Conservation (phyloP, 768 basidiomycete species). For the Coprinopsis sp. region DNA sequence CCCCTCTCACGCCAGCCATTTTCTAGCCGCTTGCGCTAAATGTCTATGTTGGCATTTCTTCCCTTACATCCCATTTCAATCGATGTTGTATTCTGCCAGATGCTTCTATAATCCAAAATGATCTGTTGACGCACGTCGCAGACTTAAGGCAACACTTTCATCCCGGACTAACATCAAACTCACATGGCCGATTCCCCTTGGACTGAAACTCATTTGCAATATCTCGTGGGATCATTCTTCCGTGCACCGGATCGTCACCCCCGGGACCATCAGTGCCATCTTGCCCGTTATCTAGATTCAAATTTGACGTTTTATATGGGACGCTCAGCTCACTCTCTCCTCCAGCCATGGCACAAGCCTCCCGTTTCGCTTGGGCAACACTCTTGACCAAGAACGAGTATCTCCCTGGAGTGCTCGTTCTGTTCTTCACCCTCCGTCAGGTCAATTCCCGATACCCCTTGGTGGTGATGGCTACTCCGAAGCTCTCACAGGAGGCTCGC, state of each 20-base stretch:
- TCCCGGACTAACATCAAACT: no score
- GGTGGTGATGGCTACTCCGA: constrained; percentile 69
- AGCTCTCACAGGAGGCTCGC: constrained; percentile 46
- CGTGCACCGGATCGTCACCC: no score
- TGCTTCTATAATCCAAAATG: constrained; percentile 7
- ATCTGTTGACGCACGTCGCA: background rate
- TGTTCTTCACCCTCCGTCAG: constrained; percentile 49
- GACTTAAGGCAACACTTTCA: background rate
- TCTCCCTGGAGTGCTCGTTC: constrained; percentile 57
- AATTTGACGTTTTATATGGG: no score
- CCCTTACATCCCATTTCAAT: constrained; percentile 1
- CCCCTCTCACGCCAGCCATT: background rate
- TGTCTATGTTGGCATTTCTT: background rate
- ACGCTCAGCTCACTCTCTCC: no score
- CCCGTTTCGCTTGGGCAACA: constrained; percentile 64
- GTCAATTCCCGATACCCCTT: constrained; percentile 68
- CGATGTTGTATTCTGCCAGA: constrained; percentile 10
- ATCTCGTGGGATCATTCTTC: no score
- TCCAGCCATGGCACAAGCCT: constrained; percentile 23
- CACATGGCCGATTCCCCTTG: no score
- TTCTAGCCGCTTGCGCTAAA: constrained; percentile 37
- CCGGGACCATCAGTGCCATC: no score
- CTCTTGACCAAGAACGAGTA: constrained; percentile 73
- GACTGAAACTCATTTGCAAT: no score
- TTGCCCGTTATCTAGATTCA: no score